Base-by-base conservation (phyloP, 306 rosid species). In the Cucurbita ficifolia region DNA sequence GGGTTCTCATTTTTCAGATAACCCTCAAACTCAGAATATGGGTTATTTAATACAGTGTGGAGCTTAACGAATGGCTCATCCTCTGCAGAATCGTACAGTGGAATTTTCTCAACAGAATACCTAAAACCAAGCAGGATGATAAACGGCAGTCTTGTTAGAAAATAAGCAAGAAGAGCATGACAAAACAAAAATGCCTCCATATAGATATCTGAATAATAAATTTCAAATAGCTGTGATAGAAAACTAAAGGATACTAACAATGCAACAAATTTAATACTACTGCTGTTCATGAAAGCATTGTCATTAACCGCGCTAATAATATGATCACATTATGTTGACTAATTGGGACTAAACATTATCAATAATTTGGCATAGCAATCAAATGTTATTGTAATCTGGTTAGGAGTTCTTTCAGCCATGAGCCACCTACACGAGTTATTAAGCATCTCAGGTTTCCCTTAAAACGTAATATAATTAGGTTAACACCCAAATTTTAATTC, bases 71-170 rank as follows among this genome's bases (percentile, higher is more conserved):
- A 71, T 17, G 84, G 89, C 68, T 92, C 98, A 85, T 92, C 98
- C 88, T 89, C 98, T 5, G 90, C 96, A 42, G 98, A 92, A 84
- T 92, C 98, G 76, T 92, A 92, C 10, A 92, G 82, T 4, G 97
- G 98, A 78, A 94, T 90, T 83, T 90, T 94, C 84, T 94, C 98
- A 63, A 94, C 93, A 19, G 94, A 88, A 79, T 94, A 94, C 88
- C 98, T 88, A 80, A 62, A 78, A 72, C 59, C 82, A 84, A 78
- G 65, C 75, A 67, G 57, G 19, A 22, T 58, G 43, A 21, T 63
- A 14, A 48, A 65, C 38, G 65, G 49, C 5, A n/a, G 50, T 17
- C 29, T n/a, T 16, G 54, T 21, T 69, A 75, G 52, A 61, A 42
- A 56, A 63, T 17, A 76, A 42, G 65, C 49, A 60, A 51, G 70